Percentiles rank a stretch among this genome's conserved stretches.
Evolutionary conservation across 306 rosid genomes (phyloP).

Genomic region (Begonia masoniana): DNA sequence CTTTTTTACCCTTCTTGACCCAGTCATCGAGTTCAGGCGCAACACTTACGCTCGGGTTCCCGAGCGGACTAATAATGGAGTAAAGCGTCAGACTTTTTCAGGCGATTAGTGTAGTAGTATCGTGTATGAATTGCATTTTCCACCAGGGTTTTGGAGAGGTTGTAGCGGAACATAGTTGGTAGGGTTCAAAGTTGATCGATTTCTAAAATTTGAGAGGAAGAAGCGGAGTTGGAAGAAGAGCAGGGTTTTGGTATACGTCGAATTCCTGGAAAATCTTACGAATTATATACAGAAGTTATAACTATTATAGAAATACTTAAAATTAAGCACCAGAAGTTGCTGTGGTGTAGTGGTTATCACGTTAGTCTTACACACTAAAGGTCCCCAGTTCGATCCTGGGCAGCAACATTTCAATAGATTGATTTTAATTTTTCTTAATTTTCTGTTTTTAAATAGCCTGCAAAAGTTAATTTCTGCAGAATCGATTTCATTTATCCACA

Average conservation of each 20-base stretch:
- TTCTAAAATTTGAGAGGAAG: not conserved
- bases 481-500: too few species aligned
- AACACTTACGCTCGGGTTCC: conserved; percentile 29
- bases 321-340: conserved; percentile 23
- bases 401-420: conserved; percentile 1
- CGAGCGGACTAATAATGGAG: conserved; percentile 61
- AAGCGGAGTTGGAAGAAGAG: not conserved
- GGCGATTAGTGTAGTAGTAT: conserved; percentile 51
- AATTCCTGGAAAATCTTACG: not conserved
- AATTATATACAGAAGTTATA: too few species aligned
- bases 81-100: conserved; percentile 43
- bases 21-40: conserved; percentile 60
- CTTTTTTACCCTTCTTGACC: conserved; percentile 53
- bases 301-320: too few species aligned
- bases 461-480: too few species aligned
- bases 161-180: conserved; percentile 15
- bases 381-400: conserved; percentile 96
- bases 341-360: conserved; percentile 97
- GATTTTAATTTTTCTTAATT: too few species aligned
- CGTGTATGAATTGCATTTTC: conserved; percentile 19
- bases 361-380: conserved; percentile 95
- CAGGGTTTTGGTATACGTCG: not conserved
- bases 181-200: conserved; percentile 5
- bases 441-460: too few species aligned
- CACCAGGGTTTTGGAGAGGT: conserved; percentile 19